Evolutionary conservation across 805 yeast genomes (phyloP).

Genomic region (Saccharomycopsis fodiens): DNA sequence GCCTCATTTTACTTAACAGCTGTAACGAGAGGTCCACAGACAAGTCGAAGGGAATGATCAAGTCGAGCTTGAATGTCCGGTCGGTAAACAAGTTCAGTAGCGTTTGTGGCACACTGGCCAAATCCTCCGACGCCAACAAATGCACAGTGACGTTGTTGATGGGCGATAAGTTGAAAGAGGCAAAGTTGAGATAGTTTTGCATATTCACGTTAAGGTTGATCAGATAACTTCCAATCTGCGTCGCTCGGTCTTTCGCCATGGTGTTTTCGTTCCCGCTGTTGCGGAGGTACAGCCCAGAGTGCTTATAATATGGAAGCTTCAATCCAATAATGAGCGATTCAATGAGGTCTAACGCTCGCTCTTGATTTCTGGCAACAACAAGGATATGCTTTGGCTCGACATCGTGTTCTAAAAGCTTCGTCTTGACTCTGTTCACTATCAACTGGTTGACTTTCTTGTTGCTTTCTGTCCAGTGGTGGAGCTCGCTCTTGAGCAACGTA

Average conservation of each 20-base stretch:
- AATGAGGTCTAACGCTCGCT: slow-evolving; percentile 55
- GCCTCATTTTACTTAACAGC: slow-evolving; percentile 29
- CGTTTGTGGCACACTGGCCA: background rate
- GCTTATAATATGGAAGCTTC: slow-evolving; percentile 46
- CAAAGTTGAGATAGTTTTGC: slow-evolving; percentile 8
- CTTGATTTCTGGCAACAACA: slow-evolving; percentile 59
- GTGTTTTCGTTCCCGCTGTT: slow-evolving; percentile 25
- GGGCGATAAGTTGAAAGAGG: slow-evolving; percentile 13
- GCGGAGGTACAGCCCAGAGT: slow-evolving; percentile 55
- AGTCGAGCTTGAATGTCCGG: slow-evolving; percentile 30
- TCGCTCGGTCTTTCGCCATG: background rate
- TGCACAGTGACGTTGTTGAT: slow-evolving; percentile 29
- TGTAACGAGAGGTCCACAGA: slow-evolving; percentile 39
- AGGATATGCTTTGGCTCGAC: slow-evolving; percentile 44
- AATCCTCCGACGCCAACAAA: slow-evolving; percentile 34
- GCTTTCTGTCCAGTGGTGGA: slow-evolving; percentile 3
- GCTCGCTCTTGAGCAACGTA: slow-evolving; percentile 12
- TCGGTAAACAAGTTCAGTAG: background rate
- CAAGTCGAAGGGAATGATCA: slow-evolving; percentile 57
- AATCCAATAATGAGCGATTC: slow-evolving; percentile 67
- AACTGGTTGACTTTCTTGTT: slow-evolving; percentile 14
- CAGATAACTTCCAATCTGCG: slow-evolving; percentile 8
- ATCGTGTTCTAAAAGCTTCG: slow-evolving; percentile 5
- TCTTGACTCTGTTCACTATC: slow-evolving; percentile 8
- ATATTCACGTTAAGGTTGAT: slow-evolving; percentile 14